Conservation (phyloP, 2,329 filamentous ascomycete species). For the Aaosphaeria pasadenensis region DNA sequence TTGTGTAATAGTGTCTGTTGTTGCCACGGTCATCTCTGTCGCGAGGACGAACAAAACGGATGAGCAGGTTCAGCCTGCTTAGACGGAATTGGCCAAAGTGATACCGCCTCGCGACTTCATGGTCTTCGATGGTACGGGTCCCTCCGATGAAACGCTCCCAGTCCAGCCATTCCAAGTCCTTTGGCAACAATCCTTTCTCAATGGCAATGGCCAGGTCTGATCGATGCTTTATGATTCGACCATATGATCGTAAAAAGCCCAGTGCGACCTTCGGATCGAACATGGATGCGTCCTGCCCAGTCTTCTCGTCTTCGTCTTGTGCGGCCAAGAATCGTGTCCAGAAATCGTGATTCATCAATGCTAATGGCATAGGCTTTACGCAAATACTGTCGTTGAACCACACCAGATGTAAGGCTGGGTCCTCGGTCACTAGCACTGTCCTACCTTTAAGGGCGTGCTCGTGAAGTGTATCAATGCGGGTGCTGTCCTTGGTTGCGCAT, state of each 20-base stretch:
- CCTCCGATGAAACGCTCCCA: neutral
- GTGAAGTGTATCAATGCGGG: slow-evolving; percentile 2
- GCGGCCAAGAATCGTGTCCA: slow-evolving; percentile 5
- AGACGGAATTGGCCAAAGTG: neutral
- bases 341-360: slow-evolving; percentile 7
- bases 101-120: neutral
- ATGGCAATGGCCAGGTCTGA: neutral
- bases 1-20: neutral
- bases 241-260: neutral
- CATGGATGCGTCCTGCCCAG: neutral
- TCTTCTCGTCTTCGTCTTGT: neutral
- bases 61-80: neutral
- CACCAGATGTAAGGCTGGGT: slow-evolving; percentile 1
- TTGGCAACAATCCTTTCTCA: neutral
- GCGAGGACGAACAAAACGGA: neutral
- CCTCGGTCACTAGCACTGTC: slow-evolving; percentile 2
- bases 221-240: neutral
- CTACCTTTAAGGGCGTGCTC: slow-evolving; percentile 1
- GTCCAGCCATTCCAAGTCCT: neutral
- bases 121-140: neutral
- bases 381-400: slow-evolving; percentile 1
- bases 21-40: too few species aligned
- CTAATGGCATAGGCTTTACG: slow-evolving; percentile 2
- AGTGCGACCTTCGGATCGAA: slow-evolving; percentile 4
- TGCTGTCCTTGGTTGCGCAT: neutral